Evolutionary conservation across 2,329 filamentous ascomycete species (phyloP).

Genomic region (Nigrospora sphaerica): DNA sequence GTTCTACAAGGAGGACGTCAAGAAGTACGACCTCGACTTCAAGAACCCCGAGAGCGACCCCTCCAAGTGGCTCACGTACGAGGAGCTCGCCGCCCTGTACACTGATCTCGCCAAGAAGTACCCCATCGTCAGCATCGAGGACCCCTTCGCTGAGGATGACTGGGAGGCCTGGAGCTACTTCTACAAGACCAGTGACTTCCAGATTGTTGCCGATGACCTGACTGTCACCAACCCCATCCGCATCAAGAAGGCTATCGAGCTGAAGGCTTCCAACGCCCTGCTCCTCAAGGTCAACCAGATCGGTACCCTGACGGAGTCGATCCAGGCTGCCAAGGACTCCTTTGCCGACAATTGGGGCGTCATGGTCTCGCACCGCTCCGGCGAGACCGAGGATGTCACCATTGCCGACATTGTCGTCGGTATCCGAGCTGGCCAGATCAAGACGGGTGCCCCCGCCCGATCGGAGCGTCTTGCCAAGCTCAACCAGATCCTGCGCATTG

Average conservation of each 20-base stretch:
- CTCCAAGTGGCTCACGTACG: slow-evolving; percentile 97
- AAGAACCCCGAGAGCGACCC: slow-evolving; percentile 98
- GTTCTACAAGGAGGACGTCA: slow-evolving; percentile 95
- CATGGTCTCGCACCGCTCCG: slow-evolving; percentile 99
- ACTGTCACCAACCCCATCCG: slow-evolving; percentile 98
- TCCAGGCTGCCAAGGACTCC: slow-evolving; percentile 98
- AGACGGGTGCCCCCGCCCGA: slow-evolving; percentile 92
- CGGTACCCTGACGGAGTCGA: slow-evolving; percentile 95
- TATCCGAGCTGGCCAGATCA: slow-evolving; percentile 95
- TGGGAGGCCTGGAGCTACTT: slow-evolving; percentile 99
- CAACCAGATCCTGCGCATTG: slow-evolving; percentile 99
- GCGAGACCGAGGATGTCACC: slow-evolving; percentile 99
- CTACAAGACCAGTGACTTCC: slow-evolving; percentile 97
- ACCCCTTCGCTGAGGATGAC: slow-evolving; percentile 98
- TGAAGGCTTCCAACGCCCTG: slow-evolving; percentile 97
- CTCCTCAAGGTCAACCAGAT: slow-evolving; percentile 99
- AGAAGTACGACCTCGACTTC: slow-evolving; percentile 99
- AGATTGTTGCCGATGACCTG: slow-evolving; percentile 97
- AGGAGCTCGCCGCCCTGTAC: slow-evolving; percentile 92
- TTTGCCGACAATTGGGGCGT: slow-evolving; percentile 95
- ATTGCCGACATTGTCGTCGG: slow-evolving; percentile 97
- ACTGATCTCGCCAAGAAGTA: slow-evolving; percentile 85
- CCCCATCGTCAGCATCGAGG: slow-evolving; percentile 97
- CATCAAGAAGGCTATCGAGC: slow-evolving; percentile 99
- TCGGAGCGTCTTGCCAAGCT: slow-evolving; percentile 99